Percentiles rank a stretch among this genome's conserved stretches.
Conservation (phyloP, 257 asterid species). For the Capsicum baccatum region DNA sequence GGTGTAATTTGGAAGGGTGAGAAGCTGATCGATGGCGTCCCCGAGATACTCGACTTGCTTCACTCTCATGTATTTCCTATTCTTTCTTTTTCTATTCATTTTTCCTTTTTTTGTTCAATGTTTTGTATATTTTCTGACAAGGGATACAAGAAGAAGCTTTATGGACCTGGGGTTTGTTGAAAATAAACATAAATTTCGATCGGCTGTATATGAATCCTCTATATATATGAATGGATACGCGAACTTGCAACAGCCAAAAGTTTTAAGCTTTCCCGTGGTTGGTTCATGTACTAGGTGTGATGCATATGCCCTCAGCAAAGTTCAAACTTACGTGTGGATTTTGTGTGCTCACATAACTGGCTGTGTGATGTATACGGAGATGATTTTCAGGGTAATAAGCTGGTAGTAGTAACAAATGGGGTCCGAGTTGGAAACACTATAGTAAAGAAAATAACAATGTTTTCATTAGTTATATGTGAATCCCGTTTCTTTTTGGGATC, state of each 20-base stretch:
- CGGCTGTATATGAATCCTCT: too few species aligned
- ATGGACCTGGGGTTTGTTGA: neutral
- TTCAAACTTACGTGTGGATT: neutral
- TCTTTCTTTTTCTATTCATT: neutral
- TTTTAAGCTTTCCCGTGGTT: neutral
- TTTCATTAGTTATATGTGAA: too few species aligned
- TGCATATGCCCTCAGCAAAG: neutral
- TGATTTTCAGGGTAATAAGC: neutral
- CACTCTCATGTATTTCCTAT: slow-evolving; percentile 59
- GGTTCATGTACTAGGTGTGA: neutral
- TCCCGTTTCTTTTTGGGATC: too few species aligned
- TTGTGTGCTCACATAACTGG: neutral
- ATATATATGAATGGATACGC: too few species aligned
- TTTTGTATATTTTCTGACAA: neutral
- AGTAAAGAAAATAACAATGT: too few species aligned
- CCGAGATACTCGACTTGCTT: slow-evolving; percentile 71
- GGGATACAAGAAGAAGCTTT: neutral
- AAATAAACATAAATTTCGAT: too few species aligned
- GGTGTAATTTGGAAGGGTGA: slow-evolving; percentile 98
- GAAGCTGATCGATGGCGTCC: slow-evolving; percentile 78
- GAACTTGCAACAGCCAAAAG: neutral
- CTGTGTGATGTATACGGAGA: neutral
- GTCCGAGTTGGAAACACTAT: too few species aligned
- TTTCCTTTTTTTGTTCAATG: neutral
- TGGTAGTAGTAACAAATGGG: too few species aligned